phyloP scores from a whole-genome alignment of 2,329 filamentous ascomycete species.

The Penicillium expansum region DNA sequence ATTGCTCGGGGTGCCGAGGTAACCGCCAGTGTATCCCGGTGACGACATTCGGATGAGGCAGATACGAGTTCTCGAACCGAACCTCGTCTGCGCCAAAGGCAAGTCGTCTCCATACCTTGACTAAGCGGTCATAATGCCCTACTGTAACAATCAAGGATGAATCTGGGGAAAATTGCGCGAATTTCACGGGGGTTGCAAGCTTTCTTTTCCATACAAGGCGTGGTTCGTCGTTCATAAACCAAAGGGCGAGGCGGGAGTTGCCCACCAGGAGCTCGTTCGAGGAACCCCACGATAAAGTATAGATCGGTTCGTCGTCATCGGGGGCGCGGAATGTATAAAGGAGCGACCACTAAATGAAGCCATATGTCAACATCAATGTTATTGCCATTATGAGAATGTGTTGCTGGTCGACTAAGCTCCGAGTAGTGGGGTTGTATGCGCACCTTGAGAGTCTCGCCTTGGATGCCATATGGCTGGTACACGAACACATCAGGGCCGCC shows the following conservation, averaged over 20 bases:
- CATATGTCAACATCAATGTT: slow-evolving; percentile 19
- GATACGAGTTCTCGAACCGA: slow-evolving; percentile 85
- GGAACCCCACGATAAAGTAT: slow-evolving; percentile 79
- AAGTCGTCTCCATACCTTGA: slow-evolving; percentile 89
- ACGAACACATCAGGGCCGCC: slow-evolving; percentile 66
- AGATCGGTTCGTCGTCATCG: slow-evolving; percentile 44
- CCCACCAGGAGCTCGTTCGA: slow-evolving; percentile 81
- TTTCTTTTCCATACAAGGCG: slow-evolving; percentile 68
- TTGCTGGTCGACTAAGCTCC: slow-evolving; percentile 12
- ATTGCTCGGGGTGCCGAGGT: slow-evolving; percentile 72
- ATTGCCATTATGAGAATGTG: neutral
- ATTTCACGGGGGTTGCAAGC: slow-evolving; percentile 70
- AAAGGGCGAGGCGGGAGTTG: slow-evolving; percentile 68
- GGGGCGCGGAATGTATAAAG: slow-evolving; percentile 51
- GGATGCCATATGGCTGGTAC: slow-evolving; percentile 71
- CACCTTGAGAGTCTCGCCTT: slow-evolving; percentile 73
- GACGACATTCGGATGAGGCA: slow-evolving; percentile 78
- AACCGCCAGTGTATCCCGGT: slow-evolving; percentile 82
- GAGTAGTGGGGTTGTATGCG: slow-evolving; percentile 24
- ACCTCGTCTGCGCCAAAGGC: slow-evolving; percentile 80
- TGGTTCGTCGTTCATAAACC: slow-evolving; percentile 51
- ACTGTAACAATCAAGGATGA: slow-evolving; percentile 81
- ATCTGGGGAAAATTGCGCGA: slow-evolving; percentile 79
- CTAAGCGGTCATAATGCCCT: slow-evolving; percentile 72
- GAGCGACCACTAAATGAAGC: slow-evolving; percentile 53